phyloP scores from a whole-genome alignment of 257 asterid genomes.

The Solanum raphanifolium region DNA sequence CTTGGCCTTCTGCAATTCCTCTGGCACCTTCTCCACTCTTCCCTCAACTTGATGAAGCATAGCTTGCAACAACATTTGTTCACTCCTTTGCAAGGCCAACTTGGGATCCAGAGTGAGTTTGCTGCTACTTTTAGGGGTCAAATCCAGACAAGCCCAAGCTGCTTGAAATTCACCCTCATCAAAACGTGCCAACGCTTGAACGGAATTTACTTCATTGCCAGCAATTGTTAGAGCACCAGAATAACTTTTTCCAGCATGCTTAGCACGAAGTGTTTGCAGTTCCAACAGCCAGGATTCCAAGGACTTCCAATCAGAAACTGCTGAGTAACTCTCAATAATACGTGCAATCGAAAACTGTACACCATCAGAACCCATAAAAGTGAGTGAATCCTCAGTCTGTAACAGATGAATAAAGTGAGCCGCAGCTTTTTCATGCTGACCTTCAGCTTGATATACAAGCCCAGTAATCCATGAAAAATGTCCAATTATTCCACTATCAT shows the following conservation, averaged over 20 bases:
- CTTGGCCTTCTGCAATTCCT: conserved; percentile 73
- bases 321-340: conserved; percentile 68
- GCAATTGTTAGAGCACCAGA: conserved; percentile 94
- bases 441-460: conserved; percentile 79
- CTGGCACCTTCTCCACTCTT: conserved; percentile 64
- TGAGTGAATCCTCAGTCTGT: conserved; percentile 74
- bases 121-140: conserved; percentile 92
- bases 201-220: conserved; percentile 82
- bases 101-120: conserved; percentile 91
- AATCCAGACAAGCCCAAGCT: conserved; percentile 91
- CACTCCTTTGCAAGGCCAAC: conserved; percentile 93
- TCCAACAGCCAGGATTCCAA: conserved; percentile 92
- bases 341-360: conserved; percentile 85
- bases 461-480: conserved; percentile 87
- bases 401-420: conserved; percentile 78
- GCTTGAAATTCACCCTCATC: conserved; percentile 88
- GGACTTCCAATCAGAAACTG: conserved; percentile 93
- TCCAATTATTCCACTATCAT: conserved; percentile 33
- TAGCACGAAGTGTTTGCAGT: conserved; percentile 83
- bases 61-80: conserved; percentile 97
- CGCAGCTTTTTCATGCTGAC: conserved; percentile 97
- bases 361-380: conserved; percentile 83
- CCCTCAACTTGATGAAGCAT: conserved; percentile 81
- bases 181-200: conserved; percentile 89
- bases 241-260: conserved; percentile 78